Evolutionary conservation across 805 yeast species (phyloP).

Genomic region (Pichia kluyveri): DNA sequence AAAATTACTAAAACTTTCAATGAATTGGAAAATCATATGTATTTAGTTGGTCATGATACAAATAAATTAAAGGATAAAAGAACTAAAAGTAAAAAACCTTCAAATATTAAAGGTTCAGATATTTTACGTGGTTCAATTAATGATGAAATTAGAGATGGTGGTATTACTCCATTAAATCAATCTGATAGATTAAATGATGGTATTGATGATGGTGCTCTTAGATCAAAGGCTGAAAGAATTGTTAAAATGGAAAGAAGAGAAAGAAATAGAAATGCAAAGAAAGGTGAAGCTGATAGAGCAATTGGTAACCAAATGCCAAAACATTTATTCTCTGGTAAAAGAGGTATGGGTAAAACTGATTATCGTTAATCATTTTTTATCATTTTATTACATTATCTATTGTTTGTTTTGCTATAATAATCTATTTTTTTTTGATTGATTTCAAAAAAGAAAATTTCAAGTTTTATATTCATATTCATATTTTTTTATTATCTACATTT

Average conservation of each 20-base stretch:
- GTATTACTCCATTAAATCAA: conserved; percentile 40
- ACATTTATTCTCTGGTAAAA: conserved; percentile 92
- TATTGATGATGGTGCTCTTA: conserved; percentile 68
- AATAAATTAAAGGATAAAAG: conserved; percentile 43
- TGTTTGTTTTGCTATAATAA: no score
- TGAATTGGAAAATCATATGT: conserved; percentile 85
- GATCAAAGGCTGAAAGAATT: conserved; percentile 80
- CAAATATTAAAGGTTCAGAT: conserved; percentile 63
- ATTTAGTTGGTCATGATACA: conserved; percentile 83
- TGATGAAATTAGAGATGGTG: conserved; percentile 13
- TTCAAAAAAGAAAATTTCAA: neutral
- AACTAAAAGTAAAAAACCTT: conserved; percentile 12
- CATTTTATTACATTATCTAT: neutral
- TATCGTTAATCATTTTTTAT: conserved; percentile 41
- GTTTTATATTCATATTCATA: no score
- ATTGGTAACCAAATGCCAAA: conserved; percentile 77
- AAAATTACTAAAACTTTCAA: conserved; percentile 65
- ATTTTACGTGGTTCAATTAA: conserved; percentile 39
- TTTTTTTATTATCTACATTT: no score
- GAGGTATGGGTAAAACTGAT: conserved; percentile 91
- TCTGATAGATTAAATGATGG: conserved; percentile 81
- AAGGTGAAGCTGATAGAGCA: conserved; percentile 95
- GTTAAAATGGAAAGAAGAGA: conserved; percentile 87
- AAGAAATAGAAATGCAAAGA: conserved; percentile 84
- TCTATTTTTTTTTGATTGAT: no score